Conservation (phyloP, 2,329 filamentous ascomycete species). For the Fusarium miscanthi region DNA sequence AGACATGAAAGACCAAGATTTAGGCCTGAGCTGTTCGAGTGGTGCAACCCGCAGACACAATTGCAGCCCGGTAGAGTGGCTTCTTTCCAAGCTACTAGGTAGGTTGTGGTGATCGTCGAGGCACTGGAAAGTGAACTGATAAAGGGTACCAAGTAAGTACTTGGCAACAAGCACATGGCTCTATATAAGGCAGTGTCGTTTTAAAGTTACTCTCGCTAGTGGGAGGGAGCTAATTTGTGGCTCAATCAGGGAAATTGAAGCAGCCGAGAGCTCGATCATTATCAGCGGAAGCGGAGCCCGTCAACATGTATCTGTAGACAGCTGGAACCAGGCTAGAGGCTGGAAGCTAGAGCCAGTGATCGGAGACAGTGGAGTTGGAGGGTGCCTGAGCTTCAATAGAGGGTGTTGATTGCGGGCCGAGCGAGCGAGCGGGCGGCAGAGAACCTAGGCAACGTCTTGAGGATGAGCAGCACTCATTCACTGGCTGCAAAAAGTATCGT, state of each 20-base stretch:
- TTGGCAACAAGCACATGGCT: not conserved
- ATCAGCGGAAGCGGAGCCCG: constrained; percentile 6
- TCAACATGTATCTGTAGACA: not conserved
- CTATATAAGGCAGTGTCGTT: not conserved
- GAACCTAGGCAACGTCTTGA: not conserved
- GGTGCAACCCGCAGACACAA: constrained; percentile 22
- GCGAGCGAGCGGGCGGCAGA: constrained; percentile 19
- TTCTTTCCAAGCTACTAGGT: constrained; percentile 23
- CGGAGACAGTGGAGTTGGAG: constrained; percentile 17
- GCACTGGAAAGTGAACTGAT: constrained; percentile 12
- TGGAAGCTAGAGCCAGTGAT: constrained; percentile 1
- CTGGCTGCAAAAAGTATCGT: not conserved
- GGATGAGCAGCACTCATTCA: not conserved
- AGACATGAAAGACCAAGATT: constrained; percentile 1
- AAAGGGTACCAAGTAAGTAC: constrained; percentile 14
- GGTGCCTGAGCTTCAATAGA: constrained; percentile 4
- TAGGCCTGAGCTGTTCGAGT: constrained; percentile 11
- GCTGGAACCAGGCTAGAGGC: not conserved
- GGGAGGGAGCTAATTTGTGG: constrained; percentile 36
- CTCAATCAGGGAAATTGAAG: constrained; percentile 39
- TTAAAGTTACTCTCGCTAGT: constrained; percentile 19
- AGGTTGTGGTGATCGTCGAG: constrained; percentile 24
- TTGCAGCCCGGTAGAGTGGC: constrained; percentile 17
- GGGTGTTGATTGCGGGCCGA: constrained; percentile 33
- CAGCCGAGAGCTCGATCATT: constrained; percentile 18